Conservation (phyloP, 306 rosid genomes). For the Morella rubra region DNA sequence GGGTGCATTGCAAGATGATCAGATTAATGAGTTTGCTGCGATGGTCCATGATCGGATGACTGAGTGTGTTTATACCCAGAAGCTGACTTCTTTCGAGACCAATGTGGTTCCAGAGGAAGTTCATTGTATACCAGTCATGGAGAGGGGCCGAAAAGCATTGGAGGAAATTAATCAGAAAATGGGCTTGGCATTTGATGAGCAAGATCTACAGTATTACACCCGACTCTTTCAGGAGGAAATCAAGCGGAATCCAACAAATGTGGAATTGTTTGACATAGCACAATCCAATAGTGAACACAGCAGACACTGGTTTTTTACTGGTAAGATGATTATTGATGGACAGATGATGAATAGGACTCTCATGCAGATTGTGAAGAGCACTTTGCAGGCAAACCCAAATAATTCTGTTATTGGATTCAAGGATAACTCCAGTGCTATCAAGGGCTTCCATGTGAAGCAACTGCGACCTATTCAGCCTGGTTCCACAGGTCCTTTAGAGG, state of each 20-base stretch:
- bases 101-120: constrained; percentile 65
- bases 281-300: constrained; percentile 94
- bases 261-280: constrained; percentile 88
- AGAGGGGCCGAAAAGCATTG: constrained; percentile 73
- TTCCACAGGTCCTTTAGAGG: constrained; percentile 49
- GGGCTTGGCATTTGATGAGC: constrained; percentile 95
- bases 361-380: constrained; percentile 93
- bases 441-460: constrained; percentile 68
- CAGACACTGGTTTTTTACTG: constrained; percentile 93
- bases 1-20: constrained; percentile 46
- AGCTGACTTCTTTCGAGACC: constrained; percentile 65
- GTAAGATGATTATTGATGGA: constrained; percentile 73
- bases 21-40: constrained; percentile 65
- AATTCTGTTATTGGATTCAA: constrained; percentile 90
- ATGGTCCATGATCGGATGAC: constrained; percentile 91
- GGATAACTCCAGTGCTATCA: constrained; percentile 94
- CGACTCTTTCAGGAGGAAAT: constrained; percentile 78
- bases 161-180: constrained; percentile 80
- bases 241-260: constrained; percentile 76
- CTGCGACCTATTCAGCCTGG: constrained; percentile 75
- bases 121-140: constrained; percentile 66
- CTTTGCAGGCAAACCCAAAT: constrained; percentile 72
- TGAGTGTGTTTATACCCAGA: constrained; percentile 68
- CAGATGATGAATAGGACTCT: constrained; percentile 64
- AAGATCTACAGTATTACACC: constrained; percentile 77